A percentile compares a stretch with the other conserved stretches of the same genome.
These are phyloP conservation scores for Trametes versicolor DNA, from an alignment of 1,284 basidiomycete species.

Conservation along the genomic window DNA sequence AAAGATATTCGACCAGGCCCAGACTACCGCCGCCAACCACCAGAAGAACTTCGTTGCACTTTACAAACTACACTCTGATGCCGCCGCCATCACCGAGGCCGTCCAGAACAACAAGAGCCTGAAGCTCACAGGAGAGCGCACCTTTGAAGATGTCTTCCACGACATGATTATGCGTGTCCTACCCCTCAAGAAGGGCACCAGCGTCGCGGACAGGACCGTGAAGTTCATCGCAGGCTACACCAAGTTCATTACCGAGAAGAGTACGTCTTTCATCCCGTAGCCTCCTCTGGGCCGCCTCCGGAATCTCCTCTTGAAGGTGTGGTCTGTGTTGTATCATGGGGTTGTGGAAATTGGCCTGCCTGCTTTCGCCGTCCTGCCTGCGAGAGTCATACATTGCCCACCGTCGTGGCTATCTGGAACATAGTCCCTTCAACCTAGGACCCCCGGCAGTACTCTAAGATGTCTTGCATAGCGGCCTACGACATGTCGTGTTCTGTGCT, in stretches of 20 bases:
- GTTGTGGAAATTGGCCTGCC: no score
- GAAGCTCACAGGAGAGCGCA: slow-evolving; percentile 81
- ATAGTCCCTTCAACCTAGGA: no score
- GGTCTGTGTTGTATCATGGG: no score
- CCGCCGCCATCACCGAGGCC: slow-evolving; percentile 64
- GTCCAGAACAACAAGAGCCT: slow-evolving; percentile 59
- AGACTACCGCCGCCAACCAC: slow-evolving; percentile 86
- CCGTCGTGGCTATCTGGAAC: no score
- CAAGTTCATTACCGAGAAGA: slow-evolving; percentile 81
- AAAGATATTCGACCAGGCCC: slow-evolving; percentile 85
- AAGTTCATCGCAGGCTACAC: slow-evolving; percentile 90
- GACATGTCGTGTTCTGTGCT: no score
- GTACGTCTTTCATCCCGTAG: slow-evolving; percentile 52
- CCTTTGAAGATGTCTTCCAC: slow-evolving; percentile 82
- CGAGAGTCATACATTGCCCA: no score
- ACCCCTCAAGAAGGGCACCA: slow-evolving; percentile 86
- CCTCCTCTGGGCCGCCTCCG: no score
- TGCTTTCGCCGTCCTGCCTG: no score
- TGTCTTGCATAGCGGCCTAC: no score
- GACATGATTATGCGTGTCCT: slow-evolving; percentile 79
- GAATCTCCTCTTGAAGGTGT: no score
- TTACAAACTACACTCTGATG: slow-evolving; percentile 83
- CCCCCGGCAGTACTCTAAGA: no score
- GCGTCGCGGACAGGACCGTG: slow-evolving; percentile 82
- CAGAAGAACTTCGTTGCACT: slow-evolving; percentile 92